Evolutionary conservation across 1,139 yeast species (phyloP), one percentile per base, ranked within the genome.

Genomic region (Yamadazyma sp.): DNA sequence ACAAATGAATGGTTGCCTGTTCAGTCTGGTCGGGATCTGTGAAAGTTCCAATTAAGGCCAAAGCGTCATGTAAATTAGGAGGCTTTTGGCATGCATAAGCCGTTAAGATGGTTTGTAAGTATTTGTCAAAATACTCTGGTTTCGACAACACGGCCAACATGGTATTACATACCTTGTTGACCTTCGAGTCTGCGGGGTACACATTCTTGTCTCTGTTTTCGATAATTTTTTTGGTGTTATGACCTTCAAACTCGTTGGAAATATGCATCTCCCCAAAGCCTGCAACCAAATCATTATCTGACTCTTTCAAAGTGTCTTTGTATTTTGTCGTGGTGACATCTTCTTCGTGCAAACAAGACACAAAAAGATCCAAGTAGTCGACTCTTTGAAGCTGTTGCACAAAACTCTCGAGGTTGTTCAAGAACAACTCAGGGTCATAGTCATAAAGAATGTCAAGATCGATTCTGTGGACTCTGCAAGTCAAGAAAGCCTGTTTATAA

Each of bases 71-170:
- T 40, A 89, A 70, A 51, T 86, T 87, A 10, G 97, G 88, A 2
- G 98, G 98, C 34, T 76, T 78, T 63, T 87, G 88, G 59, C 96
- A 87, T 0, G 96, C 96, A 56, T 85, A 86, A 0, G 97, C 95
- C 3, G 98, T 92, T 40, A 94, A 75, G 17, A 86, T 78, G 2
- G 95, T 80, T 59, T 87, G 95, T 39, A 84, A 61, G 51, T 86
- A 87, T 42, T 73, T 74, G 12, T 70, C 63, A 40, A 73, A 76
- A 54, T 78, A 79, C 37, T 70, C 68, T 2, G 81, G 77, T 27
- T 67, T 65, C 31, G 70, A 54, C 30, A 90, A 62, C 1, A 84
- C 80, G 0, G 71, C 56, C 21, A 90, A 65, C 21, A 90, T 62
- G 4, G 81, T 82, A 33, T 82, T 80, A 61, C 97, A 89, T 25